phyloP scores from a whole-genome alignment of 148 eudicot genomes.

The Gaultheria prostrata region DNA sequence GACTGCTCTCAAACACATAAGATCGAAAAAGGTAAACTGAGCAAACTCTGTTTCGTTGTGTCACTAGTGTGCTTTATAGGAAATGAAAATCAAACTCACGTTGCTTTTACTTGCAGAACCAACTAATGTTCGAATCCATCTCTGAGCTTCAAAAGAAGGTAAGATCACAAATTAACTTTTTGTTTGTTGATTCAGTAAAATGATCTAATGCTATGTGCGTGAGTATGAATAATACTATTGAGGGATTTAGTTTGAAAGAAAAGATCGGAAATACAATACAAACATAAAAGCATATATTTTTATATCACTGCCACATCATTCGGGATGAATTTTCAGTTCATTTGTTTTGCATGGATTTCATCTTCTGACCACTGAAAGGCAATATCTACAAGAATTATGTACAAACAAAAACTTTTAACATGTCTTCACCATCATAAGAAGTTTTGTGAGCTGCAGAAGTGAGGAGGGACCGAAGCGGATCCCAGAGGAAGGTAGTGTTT shows the following conservation, averaged over 20 bases:
- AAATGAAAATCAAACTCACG: neutral
- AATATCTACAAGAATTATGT: neutral
- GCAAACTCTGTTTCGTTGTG: too few relatives aligned
- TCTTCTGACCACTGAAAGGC: neutral
- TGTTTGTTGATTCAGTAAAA: neutral
- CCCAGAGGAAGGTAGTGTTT: too few relatives aligned
- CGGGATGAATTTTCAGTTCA: neutral
- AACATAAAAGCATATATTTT: neutral
- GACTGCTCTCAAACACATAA: constrained; percentile 53
- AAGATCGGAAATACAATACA: neutral
- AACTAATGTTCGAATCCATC: constrained; percentile 44
- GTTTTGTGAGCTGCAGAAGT: neutral
- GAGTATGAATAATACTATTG: neutral
- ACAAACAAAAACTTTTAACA: neutral
- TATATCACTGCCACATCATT: neutral
- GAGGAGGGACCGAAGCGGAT: neutral
- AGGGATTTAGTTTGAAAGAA: neutral
- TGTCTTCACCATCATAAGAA: too few relatives aligned
- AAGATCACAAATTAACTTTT: neutral
- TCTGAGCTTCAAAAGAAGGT: constrained; percentile 53
- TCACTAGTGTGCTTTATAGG: neutral
- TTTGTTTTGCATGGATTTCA: neutral
- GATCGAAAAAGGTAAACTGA: constrained; percentile 50
- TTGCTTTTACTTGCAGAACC: constrained; percentile 35
- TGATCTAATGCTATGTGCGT: neutral